Evolutionary conservation across 148 eudicot genomes (phyloP).

Genomic region (Chenopodium quinoa): DNA sequence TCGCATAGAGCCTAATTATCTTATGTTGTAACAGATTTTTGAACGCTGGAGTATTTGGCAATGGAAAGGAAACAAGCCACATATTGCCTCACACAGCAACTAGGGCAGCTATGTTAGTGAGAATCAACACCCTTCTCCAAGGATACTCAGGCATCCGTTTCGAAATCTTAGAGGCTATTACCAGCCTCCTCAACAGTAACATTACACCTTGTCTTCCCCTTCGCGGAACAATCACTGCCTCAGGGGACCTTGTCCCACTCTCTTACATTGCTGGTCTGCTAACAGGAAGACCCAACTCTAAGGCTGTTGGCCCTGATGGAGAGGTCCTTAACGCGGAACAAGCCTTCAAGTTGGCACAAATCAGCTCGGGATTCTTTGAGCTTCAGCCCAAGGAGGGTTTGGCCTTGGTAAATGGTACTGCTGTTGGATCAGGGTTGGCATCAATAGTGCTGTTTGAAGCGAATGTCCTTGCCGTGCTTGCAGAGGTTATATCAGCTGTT

Average conservation of each 20-base stretch:
- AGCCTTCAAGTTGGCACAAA: slow-evolving; percentile 60
- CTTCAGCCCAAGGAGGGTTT: slow-evolving; percentile 87
- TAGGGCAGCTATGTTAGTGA: slow-evolving; percentile 84
- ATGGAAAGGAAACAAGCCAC: slow-evolving; percentile 56
- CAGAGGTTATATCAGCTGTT: slow-evolving; percentile 70
- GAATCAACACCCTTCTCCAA: slow-evolving; percentile 88
- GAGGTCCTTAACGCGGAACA: slow-evolving; percentile 47
- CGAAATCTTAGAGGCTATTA: slow-evolving; percentile 71
- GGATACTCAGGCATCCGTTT: slow-evolving; percentile 91
- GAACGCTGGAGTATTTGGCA: slow-evolving; percentile 86
- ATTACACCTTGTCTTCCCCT: slow-evolving; percentile 82
- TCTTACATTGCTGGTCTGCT: slow-evolving; percentile 89
- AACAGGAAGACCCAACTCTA: slow-evolving; percentile 79
- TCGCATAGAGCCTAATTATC: too few relatives aligned
- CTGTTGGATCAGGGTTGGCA: slow-evolving; percentile 89
- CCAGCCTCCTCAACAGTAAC: slow-evolving; percentile 68
- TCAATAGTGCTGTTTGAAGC: slow-evolving; percentile 74
- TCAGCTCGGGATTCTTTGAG: slow-evolving; percentile 55
- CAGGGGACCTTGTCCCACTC: slow-evolving; percentile 80
- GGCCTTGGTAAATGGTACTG: slow-evolving; percentile 85
- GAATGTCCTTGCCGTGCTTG: slow-evolving; percentile 55
- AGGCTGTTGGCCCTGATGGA: slow-evolving; percentile 66
- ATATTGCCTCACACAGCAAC: slow-evolving; percentile 71
- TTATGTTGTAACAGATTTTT: slow-evolving; percentile 47
- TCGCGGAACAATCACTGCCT: slow-evolving; percentile 82